Percentiles rank a stretch among this genome's conserved stretches.
Evolutionary conservation across 1,139 yeast genomes (phyloP).

Genomic region (Blastobotrys ciferrii): DNA sequence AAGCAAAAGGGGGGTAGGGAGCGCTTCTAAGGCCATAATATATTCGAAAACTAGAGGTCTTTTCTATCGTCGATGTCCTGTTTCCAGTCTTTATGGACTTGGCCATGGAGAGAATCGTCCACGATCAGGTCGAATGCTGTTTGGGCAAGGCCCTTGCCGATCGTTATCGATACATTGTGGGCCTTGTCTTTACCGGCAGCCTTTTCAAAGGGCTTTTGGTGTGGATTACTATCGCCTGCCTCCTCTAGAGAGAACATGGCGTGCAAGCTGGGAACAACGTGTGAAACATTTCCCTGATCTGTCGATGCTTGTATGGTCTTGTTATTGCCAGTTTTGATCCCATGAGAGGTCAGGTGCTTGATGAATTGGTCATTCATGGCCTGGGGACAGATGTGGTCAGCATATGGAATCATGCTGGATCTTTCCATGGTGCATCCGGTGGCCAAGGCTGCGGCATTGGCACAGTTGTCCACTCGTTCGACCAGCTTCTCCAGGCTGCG

Average conservation of each 20-base stretch:
- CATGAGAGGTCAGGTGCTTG: constrained; percentile 2
- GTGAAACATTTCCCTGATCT: constrained; percentile 12
- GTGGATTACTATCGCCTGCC: constrained; percentile 5
- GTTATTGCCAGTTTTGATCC: constrained; percentile 1
- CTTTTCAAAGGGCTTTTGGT: constrained; percentile 5
- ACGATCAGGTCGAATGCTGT: not conserved
- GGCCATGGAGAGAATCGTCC: not conserved
- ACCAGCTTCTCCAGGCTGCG: constrained; percentile 1
- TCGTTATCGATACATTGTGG: constrained; percentile 5
- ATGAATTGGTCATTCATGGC: constrained; percentile 7
- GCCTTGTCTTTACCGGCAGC: constrained; percentile 8
- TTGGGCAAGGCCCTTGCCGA: constrained; percentile 8
- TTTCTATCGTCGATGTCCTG: constrained; percentile 4
- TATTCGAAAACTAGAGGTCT: not conserved
- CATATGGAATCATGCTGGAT: constrained; percentile 1
- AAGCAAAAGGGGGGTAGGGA: too few relatives aligned
- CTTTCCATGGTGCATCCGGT: constrained; percentile 11
- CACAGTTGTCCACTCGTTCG: constrained; percentile 9
- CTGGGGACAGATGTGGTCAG: constrained; percentile 2
- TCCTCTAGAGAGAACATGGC: constrained; percentile 1
- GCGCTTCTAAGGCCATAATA: too few relatives aligned
- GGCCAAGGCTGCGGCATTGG: constrained; percentile 13
- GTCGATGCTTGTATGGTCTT: constrained; percentile 8
- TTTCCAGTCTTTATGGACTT: constrained; percentile 1
- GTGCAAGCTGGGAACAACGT: constrained; percentile 9